These are phyloP conservation scores for Taxillus chinensis DNA, from an alignment of 164 flowering plant genomes.

Conservation along the genomic window DNA sequence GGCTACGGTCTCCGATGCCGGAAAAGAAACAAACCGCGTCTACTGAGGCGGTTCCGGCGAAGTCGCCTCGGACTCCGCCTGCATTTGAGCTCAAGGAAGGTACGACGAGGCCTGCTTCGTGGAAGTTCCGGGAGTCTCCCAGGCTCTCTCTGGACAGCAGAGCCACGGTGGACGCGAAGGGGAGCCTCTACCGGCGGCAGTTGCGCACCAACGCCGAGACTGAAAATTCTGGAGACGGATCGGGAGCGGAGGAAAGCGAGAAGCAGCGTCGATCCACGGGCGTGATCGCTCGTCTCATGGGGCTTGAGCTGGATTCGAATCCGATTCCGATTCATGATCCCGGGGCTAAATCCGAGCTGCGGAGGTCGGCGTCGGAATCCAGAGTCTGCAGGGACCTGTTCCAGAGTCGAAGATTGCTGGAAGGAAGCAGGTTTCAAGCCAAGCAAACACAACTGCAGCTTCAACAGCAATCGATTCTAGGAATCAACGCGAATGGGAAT, in stretches of 20 bases:
- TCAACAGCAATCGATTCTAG: constrained; percentile 5
- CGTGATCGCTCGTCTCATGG: constrained; percentile 83
- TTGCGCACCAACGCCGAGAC: constrained; percentile 35
- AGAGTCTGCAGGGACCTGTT: constrained; percentile 52
- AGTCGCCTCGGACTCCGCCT: constrained; percentile 28
- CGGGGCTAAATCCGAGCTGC: constrained; percentile 41
- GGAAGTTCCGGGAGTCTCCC: constrained; percentile 81
- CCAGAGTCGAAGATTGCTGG: constrained; percentile 31
- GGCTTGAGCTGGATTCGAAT: constrained; percentile 39
- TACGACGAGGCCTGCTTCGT: constrained; percentile 37
- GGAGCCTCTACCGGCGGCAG: constrained; percentile 54
- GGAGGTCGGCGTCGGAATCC: constrained; percentile 90
- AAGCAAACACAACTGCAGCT: constrained; percentile 6
- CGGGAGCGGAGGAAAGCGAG: constrained; percentile 22
- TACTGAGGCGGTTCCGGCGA: constrained; percentile 13
- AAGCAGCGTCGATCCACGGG: constrained; percentile 55
- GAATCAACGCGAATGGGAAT: background rate
- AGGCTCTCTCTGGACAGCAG: constrained; percentile 91
- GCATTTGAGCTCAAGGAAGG: constrained; percentile 55
- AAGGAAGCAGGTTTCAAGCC: constrained; percentile 21
- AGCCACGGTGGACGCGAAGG: constrained; percentile 63
- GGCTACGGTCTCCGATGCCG: constrained; percentile 17
- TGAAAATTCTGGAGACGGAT: constrained; percentile 4
- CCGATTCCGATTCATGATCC: constrained; percentile 30
- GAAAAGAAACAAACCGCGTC: background rate